Conservation (phyloP, 192 early-diverging fungal genomes). For the Coemansia furcata region DNA sequence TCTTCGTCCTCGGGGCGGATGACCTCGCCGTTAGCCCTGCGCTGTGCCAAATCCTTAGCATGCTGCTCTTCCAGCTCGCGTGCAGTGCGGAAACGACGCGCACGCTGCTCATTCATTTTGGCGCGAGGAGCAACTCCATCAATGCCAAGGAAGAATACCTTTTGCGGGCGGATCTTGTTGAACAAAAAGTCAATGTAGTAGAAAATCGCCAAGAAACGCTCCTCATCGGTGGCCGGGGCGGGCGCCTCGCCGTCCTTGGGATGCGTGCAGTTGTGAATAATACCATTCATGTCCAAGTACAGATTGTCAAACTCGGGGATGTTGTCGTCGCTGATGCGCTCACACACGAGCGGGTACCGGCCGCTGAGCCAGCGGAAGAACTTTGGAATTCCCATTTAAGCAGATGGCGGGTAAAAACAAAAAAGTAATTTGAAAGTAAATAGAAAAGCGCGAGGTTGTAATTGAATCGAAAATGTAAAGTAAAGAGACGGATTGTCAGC, state of each 20-base stretch:
- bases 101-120: slow-evolving; percentile 99
- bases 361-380: slow-evolving; percentile 98
- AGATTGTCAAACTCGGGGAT: slow-evolving; percentile 98
- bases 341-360: slow-evolving; percentile 91
- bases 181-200: slow-evolving; percentile 96
- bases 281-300: slow-evolving; percentile 99
- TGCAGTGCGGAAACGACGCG: slow-evolving; percentile 92
- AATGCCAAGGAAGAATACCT: slow-evolving; percentile 93
- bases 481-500: not conserved
- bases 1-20: slow-evolving; percentile 70
- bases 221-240: slow-evolving; percentile 87
- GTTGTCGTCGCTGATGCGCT: slow-evolving; percentile 83
- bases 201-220: slow-evolving; percentile 93
- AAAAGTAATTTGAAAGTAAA: not conserved
- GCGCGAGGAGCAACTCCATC: slow-evolving; percentile 96
- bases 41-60: slow-evolving; percentile 51
- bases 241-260: slow-evolving; percentile 86
- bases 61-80: slow-evolving; percentile 67
- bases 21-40: slow-evolving; percentile 62
- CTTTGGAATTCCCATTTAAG: slow-evolving; percentile 80
- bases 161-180: slow-evolving; percentile 86
- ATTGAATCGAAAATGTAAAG: not conserved
- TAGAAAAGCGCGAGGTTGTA: not conserved
- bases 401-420: not conserved
- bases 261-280: slow-evolving; percentile 96